Evolutionary conservation across 2,329 filamentous ascomycete genomes (phyloP).

Genomic region (Nothomitra cinnamomea): DNA sequence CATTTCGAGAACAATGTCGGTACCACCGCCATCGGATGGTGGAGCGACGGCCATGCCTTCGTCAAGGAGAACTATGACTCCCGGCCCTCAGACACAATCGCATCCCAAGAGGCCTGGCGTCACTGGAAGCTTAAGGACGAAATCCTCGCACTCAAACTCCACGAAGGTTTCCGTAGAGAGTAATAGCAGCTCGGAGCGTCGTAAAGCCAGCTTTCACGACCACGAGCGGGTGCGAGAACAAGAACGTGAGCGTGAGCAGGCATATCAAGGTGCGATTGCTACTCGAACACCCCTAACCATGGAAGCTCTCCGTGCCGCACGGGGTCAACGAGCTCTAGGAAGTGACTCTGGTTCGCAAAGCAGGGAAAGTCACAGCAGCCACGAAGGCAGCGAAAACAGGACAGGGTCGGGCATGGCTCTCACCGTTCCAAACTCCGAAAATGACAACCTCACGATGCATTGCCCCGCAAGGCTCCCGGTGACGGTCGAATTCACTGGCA

Average conservation of each 20-base stretch:
- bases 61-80: background rate
- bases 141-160: slow-evolving; percentile 2
- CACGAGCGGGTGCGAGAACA: slow-evolving; percentile 2
- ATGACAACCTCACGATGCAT: slow-evolving; percentile 6
- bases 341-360: slow-evolving; percentile 6
- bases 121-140: background rate
- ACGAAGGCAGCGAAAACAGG: slow-evolving; percentile 5
- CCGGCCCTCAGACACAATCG: background rate
- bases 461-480: background rate
- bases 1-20: background rate
- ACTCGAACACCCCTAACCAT: slow-evolving; percentile 19
- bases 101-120: background rate
- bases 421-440: slow-evolving; percentile 2
- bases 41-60: background rate
- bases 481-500: slow-evolving; percentile 5
- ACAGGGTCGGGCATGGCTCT: slow-evolving; percentile 3
- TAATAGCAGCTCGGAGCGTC: slow-evolving; percentile 4
- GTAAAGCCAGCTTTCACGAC: slow-evolving; percentile 3
- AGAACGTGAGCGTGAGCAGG: slow-evolving; percentile 17
- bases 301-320: slow-evolving; percentile 15
- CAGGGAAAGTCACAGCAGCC: slow-evolving; percentile 5
- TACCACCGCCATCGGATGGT: background rate
- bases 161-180: slow-evolving; percentile 1
- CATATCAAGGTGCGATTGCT: slow-evolving; percentile 23
- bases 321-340: slow-evolving; percentile 2